Evolutionary conservation across 2,329 filamentous ascomycete species (phyloP).

Genomic region (Mycosphaerella arachidis): DNA sequence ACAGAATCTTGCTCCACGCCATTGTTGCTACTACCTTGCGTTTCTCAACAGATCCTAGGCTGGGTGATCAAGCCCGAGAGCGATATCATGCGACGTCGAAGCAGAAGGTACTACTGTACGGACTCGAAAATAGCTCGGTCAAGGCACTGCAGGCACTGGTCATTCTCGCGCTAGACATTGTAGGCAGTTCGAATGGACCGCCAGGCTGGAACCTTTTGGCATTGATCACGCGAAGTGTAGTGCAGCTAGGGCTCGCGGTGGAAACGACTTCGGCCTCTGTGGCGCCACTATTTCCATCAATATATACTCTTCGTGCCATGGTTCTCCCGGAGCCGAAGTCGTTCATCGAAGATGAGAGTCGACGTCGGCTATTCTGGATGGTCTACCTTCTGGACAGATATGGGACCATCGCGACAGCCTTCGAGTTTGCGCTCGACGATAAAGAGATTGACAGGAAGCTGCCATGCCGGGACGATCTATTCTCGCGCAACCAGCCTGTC

Average conservation of each 20-base stretch:
- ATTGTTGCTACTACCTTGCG: conserved; percentile 84
- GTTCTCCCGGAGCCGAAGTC: conserved; percentile 76
- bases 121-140: conserved; percentile 83
- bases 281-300: conserved; percentile 74
- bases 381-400: conserved; percentile 87
- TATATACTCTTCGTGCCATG: conserved; percentile 82
- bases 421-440: conserved; percentile 85
- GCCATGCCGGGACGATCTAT: conserved; percentile 82
- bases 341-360: conserved; percentile 85
- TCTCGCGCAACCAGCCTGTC: conserved; percentile 75
- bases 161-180: conserved; percentile 78
- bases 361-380: conserved; percentile 87
- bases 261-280: conserved; percentile 76
- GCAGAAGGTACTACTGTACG: conserved; percentile 79
- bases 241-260: conserved; percentile 79
- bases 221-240: conserved; percentile 79
- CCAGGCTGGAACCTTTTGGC: conserved; percentile 91
- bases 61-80: conserved; percentile 67
- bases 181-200: conserved; percentile 82
- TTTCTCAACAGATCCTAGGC: conserved; percentile 71
- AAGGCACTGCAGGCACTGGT: conserved; percentile 83
- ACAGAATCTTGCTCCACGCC: conserved; percentile 77
- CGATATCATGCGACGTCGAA: conserved; percentile 79
- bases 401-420: conserved; percentile 83
- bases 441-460: conserved; percentile 83